Base-by-base conservation (phyloP, 331 rosid species). In the Prunus yedoensis region DNA sequence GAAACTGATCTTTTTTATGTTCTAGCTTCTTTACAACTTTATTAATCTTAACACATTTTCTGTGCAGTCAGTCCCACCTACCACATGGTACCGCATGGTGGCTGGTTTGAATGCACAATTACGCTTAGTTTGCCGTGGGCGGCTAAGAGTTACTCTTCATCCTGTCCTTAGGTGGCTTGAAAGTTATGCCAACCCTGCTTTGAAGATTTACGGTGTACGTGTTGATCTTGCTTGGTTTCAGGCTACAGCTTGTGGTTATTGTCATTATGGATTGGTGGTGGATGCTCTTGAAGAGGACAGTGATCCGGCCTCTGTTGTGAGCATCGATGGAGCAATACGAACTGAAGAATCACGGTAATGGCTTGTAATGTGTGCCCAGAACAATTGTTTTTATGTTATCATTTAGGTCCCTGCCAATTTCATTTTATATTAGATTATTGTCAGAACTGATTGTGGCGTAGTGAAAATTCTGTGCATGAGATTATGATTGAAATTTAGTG, bases 61-160 rank as follows among this genome's bases (percentile, higher is more conserved):
- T 66, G 47, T 83, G 84, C 89, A 95, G 99, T 83, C 90, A 10
- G 92, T 95, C 65, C 99, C 93, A 59, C 98, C 99, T 47, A 92
- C 99, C 11, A 81, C 89, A 43, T 95, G 99, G 99, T 95, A 89
- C 83, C 88, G 99, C 23, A 81, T 95, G 80, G 99, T 95, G 80
- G 89, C 98, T 71, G 99, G 99, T 78, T 82, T 95, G 76, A 95
- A 95, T 76, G 97, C 99, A 59, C 98, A 95, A 69, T 81, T 95
- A 82, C 96, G 99, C 51, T 85, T 95, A 82, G 99, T 95, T 82
- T 88, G 89, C 59, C 89, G 90, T 75, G 97, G 99, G 57, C 83
- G 96, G 80, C 87, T 95, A 66, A 90, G 91, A 91, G 90, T 84
- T 68, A 92, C 96, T 18, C 89, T 92, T 73, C 88, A 79, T 73